phyloP scores from a whole-genome alignment of 169 alveolate genomes.

The Cryptosporidium sp. region DNA sequence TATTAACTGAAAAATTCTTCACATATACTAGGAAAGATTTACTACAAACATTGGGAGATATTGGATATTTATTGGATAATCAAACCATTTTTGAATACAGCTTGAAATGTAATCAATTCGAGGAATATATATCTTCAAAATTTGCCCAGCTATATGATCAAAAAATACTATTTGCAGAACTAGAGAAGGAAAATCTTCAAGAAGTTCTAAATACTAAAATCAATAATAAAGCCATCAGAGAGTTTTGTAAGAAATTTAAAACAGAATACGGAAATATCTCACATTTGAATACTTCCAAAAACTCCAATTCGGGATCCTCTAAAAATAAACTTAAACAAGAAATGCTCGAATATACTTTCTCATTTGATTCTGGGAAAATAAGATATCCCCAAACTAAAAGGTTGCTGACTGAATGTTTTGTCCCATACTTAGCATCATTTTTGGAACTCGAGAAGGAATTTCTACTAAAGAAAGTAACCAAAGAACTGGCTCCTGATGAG shows the following conservation, averaged over 20 bases:
- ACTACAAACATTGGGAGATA: slow-evolving; percentile 52
- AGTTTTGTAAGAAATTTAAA: neutral
- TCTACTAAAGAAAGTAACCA: neutral
- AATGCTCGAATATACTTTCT: neutral
- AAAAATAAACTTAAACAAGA: neutral
- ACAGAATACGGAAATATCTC: neutral
- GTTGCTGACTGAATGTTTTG: slow-evolving; percentile 48
- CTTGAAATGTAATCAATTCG: slow-evolving; percentile 55
- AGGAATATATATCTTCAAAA: slow-evolving; percentile 25
- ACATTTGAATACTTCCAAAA: neutral
- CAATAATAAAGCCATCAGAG: neutral
- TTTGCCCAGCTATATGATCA: slow-evolving; percentile 56
- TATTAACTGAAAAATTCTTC: slow-evolving; percentile 41
- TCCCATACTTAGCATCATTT: slow-evolving; percentile 34
- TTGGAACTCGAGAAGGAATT: slow-evolving; percentile 17
- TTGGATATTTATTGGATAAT: slow-evolving; percentile 15
- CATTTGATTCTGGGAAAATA: neutral
- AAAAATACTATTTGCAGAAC: slow-evolving; percentile 14
- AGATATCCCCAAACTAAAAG: slow-evolving; percentile 22
- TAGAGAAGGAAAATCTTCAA: slow-evolving; percentile 28
- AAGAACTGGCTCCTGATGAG: slow-evolving; percentile 10
- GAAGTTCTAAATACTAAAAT: neutral
- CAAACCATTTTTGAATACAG: slow-evolving; percentile 28
- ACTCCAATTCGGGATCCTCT: neutral
- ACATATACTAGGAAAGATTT: slow-evolving; percentile 31